Conservation (phyloP, 2,329 filamentous ascomycete genomes). For the Byssochlamys sp. region DNA sequence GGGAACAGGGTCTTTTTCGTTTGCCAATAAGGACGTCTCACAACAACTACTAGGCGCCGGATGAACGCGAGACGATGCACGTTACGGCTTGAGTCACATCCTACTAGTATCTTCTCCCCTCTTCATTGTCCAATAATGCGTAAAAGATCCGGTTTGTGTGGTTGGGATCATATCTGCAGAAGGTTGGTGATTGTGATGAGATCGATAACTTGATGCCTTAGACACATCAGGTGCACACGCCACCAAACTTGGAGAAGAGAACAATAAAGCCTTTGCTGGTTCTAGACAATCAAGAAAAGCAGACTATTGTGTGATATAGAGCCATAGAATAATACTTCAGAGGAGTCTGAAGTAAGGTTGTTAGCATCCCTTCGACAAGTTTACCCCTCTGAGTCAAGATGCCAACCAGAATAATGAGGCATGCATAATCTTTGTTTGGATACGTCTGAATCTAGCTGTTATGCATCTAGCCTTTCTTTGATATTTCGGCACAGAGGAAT, state of each 20-base stretch:
- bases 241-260: not conserved
- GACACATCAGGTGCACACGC: not conserved
- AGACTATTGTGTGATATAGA: not conserved
- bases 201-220: not conserved
- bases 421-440: not conserved
- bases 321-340: not conserved
- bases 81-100: not conserved
- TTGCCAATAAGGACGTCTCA: not conserved
- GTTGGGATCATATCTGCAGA: not conserved
- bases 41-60: not conserved
- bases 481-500: not conserved
- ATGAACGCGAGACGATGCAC: not conserved
- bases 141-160: not conserved
- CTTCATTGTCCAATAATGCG: not conserved
- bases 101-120: not conserved
- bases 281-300: not conserved
- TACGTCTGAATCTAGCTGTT: not conserved
- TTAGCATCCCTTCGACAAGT: not conserved
- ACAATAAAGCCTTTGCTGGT: not conserved
- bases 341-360: not conserved
- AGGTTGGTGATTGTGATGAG: not conserved
- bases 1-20: not conserved
- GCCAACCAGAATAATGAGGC: not conserved
- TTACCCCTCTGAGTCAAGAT: not conserved
- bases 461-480: not conserved